A percentile compares a stretch with the other conserved stretches of the same genome.
These are phyloP conservation scores for Alternaria infectoria DNA, from an alignment of 2,329 filamentous ascomycete genomes.

Conservation along the genomic window DNA sequence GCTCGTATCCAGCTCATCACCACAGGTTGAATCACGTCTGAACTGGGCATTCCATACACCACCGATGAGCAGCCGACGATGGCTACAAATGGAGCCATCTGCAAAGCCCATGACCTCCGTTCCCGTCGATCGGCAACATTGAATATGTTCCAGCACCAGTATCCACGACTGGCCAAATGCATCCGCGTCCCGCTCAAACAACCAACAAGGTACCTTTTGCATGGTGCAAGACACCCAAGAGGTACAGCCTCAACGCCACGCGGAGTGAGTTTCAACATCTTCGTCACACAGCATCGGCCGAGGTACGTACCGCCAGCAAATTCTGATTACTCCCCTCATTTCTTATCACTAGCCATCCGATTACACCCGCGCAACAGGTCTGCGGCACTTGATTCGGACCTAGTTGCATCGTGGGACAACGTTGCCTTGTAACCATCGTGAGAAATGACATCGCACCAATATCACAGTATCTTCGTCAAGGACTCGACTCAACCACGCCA, in stretches of 20 bases:
- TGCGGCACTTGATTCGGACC: not conserved
- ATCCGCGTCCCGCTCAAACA: not conserved
- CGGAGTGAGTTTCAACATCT: not conserved
- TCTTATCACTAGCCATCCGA: not conserved
- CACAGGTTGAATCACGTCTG: not conserved
- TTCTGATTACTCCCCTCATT: not conserved
- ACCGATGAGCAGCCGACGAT: not conserved
- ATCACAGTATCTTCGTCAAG: not conserved
- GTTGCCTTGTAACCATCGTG: not conserved
- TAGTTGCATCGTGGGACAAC: not conserved
- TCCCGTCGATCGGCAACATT: not conserved
- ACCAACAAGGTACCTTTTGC: not conserved
- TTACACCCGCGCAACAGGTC: not conserved
- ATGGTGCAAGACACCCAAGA: not conserved
- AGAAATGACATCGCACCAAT: not conserved
- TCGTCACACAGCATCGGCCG: not conserved
- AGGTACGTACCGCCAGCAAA: not conserved
- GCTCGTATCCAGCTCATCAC: not conserved
- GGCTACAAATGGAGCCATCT: not conserved
- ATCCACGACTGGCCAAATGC: not conserved
- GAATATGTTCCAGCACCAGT: not conserved
- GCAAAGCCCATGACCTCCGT: not conserved
- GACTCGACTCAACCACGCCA: not conserved
- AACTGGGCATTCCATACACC: not conserved
- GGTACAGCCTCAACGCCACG: not conserved